Evolutionary conservation across 2,329 filamentous ascomycete species (phyloP), one percentile per base, ranked within the genome.

Genomic region (Tolypocladium guangdongense): DNA sequence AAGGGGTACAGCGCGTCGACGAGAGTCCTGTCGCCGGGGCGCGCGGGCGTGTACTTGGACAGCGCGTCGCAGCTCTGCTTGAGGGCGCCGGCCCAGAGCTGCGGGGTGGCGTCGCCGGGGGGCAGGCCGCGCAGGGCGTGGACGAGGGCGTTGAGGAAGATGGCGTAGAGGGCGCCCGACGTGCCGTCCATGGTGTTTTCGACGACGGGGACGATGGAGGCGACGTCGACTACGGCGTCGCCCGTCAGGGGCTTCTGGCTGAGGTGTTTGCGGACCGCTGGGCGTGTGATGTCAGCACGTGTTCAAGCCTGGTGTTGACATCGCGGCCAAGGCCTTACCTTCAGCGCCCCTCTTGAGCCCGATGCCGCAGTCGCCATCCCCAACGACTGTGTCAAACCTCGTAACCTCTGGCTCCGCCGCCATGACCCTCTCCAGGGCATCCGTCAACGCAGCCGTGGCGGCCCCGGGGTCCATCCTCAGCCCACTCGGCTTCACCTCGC

Each of bases 1-100:
- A 97, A 99, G 2, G 93, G 93, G 57, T 88, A 81, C 50, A 99
- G 75, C 1, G 92, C 90, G 70, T 99, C 93, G 36, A 97, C 81
- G 37, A 97, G 74, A 0, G 93, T 99, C 50, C 93, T 80, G 67
- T 99, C 93, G 32, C 93, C 93, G 0, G 87, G 86, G 52, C 86
- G 83, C 0, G 93, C 93, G 1, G 92, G 91, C 2, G 93, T 99
- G 69, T 97, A 97, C 64, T 78, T 87, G 37, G 78, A 80, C 54
- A 99, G 74, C 1, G 85, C 83, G 22, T 83, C 75, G 57, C 86
- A 81, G 52, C 89, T 88, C 60, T 83, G 78, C 57, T 83, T 75
- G 16, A 96, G 75, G 1, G 90, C 91, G 35, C 78, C 73, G 3
- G 84, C 71, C 84, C 80, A 77, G 60, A 73, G 58, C 45, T 72